Base-by-base conservation (phyloP, 2,329 filamentous ascomycete species). In the Penicillium sp. region DNA sequence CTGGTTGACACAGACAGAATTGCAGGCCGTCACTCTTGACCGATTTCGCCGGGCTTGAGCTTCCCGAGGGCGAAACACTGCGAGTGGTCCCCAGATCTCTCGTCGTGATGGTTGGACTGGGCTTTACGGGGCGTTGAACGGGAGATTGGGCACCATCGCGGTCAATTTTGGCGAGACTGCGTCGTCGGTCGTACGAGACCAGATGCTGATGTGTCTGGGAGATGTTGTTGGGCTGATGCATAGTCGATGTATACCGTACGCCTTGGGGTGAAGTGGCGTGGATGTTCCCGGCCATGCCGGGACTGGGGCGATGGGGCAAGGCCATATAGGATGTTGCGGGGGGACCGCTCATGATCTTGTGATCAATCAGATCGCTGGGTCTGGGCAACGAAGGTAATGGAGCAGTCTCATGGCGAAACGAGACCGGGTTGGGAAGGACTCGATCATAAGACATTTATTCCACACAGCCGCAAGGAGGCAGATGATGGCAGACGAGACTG, bases 1-100 rank as follows among this genome's bases (percentile, higher is more conserved):
- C 83, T 35, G 82, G 82, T 59, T 84, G 82, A 66, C 83, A 86
- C 58, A 86, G 76, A 68, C 83, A 86, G 53, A 85, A 79, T 55
- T 82, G 76, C 27, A 65, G 66, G 26, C 69, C 69, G 32, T 76
- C 73, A 49, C 64, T 70, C 12, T 68, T 66, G 18, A 58, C 54
- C 1, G 64, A 59, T 37, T 68, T 69, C 32, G 62, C 51, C 1
- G 68, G 67, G 46, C 66, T 68, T 9, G 62, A 46, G 28, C 53
- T 55, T 9, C 51, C 56, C 2, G 57, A 65, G 1, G 68, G 69
- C 0, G 63, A 60, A 4, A 65, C 59, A 1, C 64, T 60, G 26
- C 59, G 62, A 25, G 65, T 58, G 27, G 59, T 56, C 33, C 57
- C 50, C 2, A 65, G 48, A 24, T 55, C 52, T 46, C 58, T 63